These are phyloP conservation scores for Mrakia hoshinonis DNA, from an alignment of 768 basidiomycete species.

Conservation along the genomic window DNA sequence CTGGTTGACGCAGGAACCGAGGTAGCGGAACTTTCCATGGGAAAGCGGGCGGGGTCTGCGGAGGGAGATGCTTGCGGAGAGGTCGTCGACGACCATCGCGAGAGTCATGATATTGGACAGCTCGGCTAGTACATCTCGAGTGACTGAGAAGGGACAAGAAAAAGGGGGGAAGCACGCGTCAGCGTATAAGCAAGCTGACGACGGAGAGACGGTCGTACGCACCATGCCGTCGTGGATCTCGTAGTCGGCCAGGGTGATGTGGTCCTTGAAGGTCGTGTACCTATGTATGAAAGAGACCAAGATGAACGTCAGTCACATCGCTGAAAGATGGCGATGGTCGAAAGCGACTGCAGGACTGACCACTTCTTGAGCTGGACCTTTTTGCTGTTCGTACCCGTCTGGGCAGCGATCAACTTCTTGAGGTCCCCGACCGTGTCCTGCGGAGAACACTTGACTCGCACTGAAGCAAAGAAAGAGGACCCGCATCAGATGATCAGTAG, in stretches of 20 bases:
- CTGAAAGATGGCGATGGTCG: neutral
- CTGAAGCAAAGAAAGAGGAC: constrained; percentile 43
- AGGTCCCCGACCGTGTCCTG: constrained; percentile 96
- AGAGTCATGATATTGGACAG: no score
- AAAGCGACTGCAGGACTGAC: constrained; percentile 45
- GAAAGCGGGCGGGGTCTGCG: no score
- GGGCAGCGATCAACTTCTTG: constrained; percentile 93
- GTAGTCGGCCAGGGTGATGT: constrained; percentile 45
- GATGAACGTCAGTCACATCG: no score
- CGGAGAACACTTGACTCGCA: constrained; percentile 82
- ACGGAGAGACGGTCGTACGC: constrained; percentile 24
- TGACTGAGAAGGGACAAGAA: neutral
- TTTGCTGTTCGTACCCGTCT: constrained; percentile 72
- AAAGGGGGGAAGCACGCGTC: neutral
- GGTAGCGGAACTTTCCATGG: no score
- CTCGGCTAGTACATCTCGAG: neutral
- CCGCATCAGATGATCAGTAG: neutral
- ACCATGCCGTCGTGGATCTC: constrained; percentile 44
- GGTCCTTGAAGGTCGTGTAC: constrained; percentile 94
- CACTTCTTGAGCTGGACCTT: constrained; percentile 97
- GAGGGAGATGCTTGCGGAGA: no score
- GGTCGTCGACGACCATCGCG: no score
- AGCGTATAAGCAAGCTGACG: no score
- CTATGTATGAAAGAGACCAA: constrained; percentile 42
- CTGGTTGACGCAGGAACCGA: no score